Evolutionary conservation across 768 basidiomycete genomes (phyloP), one percentile per base, ranked within the genome.

Genomic region (Glaciozyma antarctica): DNA sequence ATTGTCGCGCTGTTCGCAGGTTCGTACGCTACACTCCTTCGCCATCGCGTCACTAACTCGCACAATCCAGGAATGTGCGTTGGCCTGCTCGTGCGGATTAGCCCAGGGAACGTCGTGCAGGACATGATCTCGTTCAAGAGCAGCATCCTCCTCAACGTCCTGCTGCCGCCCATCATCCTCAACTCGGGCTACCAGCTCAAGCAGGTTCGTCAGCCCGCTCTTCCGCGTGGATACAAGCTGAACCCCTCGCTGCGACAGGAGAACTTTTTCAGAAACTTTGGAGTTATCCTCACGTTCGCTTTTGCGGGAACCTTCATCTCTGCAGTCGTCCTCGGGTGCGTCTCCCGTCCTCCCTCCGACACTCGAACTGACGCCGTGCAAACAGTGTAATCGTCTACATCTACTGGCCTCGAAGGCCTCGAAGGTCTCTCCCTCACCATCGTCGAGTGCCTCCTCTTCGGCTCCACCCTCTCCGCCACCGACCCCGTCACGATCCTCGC

Each of bases 211-310:
- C 22, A 54, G 26, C 34, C 55, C 21, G 13, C 13, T 15, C n/a
- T 38, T 3, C 38, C 38, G 38, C 8, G 12, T 12, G 2, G 38
- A 41, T 44, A 55, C 32, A 38, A 28, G 17, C 55, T 64, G 71
- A 60, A 73, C 43, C 44, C 22, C n/a, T 3, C 7, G 7, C 19
- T 16, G 19, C 21, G 26, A 7, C 77, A 95, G 88, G 94, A 93
- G 78, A 93, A 93, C 80, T 99, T 99, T 78, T 99, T 99, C 76
- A 85, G 92, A 45, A 97, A 97, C 76, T 98, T 98, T 74, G 93
- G 90, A 15, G 93, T 92, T 32, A 99, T 99, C 45, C 61, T 71
- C 38, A 53, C 84, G 0, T 93, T 93, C 73, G 93, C 93, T 0
- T 97, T 98, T 73, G 77, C 88, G 15, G 95, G 95, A 22, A 99